Evolutionary conservation across 2,329 filamentous ascomycete genomes (phyloP).

Genomic region (Laburnicola sp.): DNA sequence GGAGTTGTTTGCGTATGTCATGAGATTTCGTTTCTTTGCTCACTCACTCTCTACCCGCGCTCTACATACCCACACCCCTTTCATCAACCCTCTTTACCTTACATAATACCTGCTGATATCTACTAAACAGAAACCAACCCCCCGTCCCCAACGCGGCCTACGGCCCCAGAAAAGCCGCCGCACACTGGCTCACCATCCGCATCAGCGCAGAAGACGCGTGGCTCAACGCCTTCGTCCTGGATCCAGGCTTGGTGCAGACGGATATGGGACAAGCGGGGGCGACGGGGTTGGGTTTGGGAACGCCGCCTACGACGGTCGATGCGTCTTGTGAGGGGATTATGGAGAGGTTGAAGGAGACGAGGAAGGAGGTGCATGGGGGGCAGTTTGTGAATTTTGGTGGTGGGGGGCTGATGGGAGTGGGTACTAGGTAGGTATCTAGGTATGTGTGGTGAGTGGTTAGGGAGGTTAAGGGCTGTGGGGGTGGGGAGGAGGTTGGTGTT

Average conservation of each 20-base stretch:
- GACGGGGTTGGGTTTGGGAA: constrained; percentile 2
- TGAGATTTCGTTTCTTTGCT: neutral
- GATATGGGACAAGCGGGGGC: constrained; percentile 13
- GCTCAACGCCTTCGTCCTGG: constrained; percentile 12
- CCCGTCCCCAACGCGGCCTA: constrained; percentile 15
- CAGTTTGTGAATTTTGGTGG: too few species aligned
- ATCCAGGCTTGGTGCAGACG: constrained; percentile 12
- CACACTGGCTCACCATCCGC: constrained; percentile 13
- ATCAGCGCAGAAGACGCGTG: constrained; percentile 11
- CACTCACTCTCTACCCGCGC: neutral
- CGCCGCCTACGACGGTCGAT: constrained; percentile 6
- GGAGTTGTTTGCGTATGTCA: constrained; percentile 7
- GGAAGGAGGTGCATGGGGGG: too few species aligned
- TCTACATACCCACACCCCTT: neutral
- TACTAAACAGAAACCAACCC: constrained; percentile 10
- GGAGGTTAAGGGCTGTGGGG: too few species aligned
- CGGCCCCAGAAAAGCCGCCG: constrained; percentile 12
- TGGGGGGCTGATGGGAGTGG: too few species aligned
- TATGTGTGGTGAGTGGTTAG: too few species aligned
- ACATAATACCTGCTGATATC: neutral
- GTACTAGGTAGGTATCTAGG: too few species aligned
- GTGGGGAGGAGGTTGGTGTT: too few species aligned
- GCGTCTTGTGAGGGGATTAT: constrained; percentile 17
- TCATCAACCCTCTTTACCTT: neutral
- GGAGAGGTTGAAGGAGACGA: too few species aligned